phyloP scores from a whole-genome alignment of 2,329 filamentous ascomycete genomes.

The Ophiostoma piceae region DNA sequence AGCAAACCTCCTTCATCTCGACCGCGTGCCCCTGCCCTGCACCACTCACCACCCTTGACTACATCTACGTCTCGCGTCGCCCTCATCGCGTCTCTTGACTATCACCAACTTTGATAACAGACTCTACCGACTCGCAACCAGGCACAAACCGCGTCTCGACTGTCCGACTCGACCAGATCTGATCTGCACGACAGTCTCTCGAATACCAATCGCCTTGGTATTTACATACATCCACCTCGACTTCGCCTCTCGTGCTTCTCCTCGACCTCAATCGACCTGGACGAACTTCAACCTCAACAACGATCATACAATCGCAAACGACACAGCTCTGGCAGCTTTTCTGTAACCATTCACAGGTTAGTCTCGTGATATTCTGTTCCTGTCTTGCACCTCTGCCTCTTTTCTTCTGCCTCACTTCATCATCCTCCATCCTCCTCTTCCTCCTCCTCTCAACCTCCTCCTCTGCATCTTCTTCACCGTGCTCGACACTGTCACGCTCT shows the following conservation, averaged over 20 bases:
- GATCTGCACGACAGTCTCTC: neutral
- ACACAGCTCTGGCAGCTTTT: neutral
- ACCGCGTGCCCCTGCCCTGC: neutral
- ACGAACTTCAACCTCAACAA: neutral
- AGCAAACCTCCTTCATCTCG: neutral
- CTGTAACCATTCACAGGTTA: neutral
- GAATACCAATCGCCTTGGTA: neutral
- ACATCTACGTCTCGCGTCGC: neutral
- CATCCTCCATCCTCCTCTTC: neutral
- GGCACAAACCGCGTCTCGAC: neutral
- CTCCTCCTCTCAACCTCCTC: neutral
- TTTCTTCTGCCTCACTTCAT: neutral
- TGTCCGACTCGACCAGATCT: neutral
- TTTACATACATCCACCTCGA: neutral
- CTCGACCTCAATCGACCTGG: neutral
- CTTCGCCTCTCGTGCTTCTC: neutral
- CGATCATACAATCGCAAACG: neutral
- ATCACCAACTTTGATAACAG: neutral
- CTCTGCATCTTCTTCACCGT: neutral
- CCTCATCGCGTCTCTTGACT: conserved; percentile 1
- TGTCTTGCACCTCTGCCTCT: neutral
- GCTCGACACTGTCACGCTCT: neutral
- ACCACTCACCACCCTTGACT: neutral
- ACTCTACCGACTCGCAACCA: neutral
- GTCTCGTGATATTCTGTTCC: neutral